phyloP scores from a whole-genome alignment of 192 early-diverging fungal species.

The Coemansia biformis region DNA sequence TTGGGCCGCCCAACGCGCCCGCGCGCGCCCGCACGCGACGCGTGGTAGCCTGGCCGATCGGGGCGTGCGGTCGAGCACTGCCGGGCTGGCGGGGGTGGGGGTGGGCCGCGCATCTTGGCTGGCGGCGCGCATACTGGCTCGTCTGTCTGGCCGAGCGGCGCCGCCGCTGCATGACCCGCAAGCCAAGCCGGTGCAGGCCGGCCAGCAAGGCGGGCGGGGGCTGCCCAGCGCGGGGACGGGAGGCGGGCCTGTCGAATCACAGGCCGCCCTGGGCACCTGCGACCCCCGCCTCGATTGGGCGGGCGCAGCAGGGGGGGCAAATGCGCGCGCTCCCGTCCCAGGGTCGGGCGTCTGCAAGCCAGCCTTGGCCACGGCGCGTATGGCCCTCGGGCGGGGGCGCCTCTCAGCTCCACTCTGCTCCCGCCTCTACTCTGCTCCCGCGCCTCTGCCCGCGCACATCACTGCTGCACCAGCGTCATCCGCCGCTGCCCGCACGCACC shows the following conservation, averaged over 20 bases:
- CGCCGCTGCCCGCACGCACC: no score
- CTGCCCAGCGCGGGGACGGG: neutral
- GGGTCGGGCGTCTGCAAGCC: neutral
- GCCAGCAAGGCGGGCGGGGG: neutral
- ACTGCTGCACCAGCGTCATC: no score
- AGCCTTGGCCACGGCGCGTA: neutral
- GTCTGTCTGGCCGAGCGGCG: no score
- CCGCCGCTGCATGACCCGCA: no score
- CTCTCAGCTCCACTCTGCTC: neutral
- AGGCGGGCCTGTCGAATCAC: conserved; percentile 4
- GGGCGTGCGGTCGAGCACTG: no score
- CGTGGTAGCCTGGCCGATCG: no score
- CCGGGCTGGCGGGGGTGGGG: no score
- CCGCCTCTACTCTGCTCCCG: neutral
- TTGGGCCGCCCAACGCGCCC: no score
- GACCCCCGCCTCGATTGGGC: neutral
- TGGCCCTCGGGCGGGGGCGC: neutral
- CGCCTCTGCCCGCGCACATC: no score
- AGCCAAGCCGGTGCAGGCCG: neutral
- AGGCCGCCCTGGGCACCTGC: neutral
- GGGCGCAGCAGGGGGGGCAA: neutral
- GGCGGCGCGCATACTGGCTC: no score
- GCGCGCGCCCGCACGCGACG: no score
- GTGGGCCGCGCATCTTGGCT: no score
- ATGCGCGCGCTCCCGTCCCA: neutral